Evolutionary conservation across 73 alveolate species (phyloP), one percentile per base, ranked within the genome.

Genomic region (Durusdinium trenchii): DNA sequence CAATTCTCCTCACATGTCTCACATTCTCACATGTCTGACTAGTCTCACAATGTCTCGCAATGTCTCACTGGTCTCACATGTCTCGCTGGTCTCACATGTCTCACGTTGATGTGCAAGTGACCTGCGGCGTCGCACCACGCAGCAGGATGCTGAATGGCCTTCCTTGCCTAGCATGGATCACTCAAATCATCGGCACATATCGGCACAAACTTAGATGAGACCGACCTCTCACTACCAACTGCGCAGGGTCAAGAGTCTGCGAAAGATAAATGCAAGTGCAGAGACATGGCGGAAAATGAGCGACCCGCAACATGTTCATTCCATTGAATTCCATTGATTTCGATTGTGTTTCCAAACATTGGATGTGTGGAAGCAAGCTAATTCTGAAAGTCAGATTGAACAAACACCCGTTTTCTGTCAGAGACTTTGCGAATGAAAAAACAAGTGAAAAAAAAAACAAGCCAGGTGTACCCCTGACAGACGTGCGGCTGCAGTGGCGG

Each of bases 401-500:
- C n/a, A n/a, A n/a, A n/a, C n/a, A 60, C 18, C 30, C 73, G 30
- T 23, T 1, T 2, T 23, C 73, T 60, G 73, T 32, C 30, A 60
- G 1, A 23, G 18, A 60, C 73, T 2, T 60, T 60, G 73, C 73
- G n/a, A 1, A 43, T 28, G 6, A 28, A 46, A 48, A 30, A 48
- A 36, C n/a, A n/a, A n/a, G n/a, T n/a, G n/a, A n/a, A n/a, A n/a
- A n/a, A n/a, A n/a, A n/a, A 40, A 75, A 40, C 69, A 62, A 6
- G 95, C 95, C 57, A 36, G 95, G 38, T 18, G 67, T 16, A 35
- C 96, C 96, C 96, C 50, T 89, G 96, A 45, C 96, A 89, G 6
- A 89, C 47, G 71, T 89, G 96, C 18, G 71, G 96, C 96, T 89
- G 96, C 96, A 89, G 48, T 3, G 96, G 96, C 42, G 96, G 96